Evolutionary conservation across 208 protist genomes (phyloP), one percentile per base, ranked within the genome.

Genomic region (Tritrichomonas musculus): DNA sequence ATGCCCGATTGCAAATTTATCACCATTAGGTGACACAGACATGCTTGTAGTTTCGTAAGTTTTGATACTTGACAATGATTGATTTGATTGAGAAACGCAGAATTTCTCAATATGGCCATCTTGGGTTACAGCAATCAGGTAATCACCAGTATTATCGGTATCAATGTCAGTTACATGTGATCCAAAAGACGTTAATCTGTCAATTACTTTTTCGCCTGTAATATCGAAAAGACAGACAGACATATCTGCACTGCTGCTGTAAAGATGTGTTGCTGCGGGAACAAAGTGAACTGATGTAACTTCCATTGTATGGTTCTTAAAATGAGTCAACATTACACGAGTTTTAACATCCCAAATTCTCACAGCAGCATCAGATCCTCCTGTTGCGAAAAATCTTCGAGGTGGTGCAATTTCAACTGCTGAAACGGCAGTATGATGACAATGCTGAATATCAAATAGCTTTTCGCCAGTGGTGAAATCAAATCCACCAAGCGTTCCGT

Each of bases 341-440:
- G 64, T 96, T 39, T 93, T 36, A 27, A 96, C 92, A 33, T 95
- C 94, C 95, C 95, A 96, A 22, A 96, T 92, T 53, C 95, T 22
- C 27, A 96, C 94, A 1, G 96, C 95, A 20, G 95, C 95, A 36
- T 94, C 93, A 27, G 36, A 49, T 13, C 92, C 94, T 57, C 95
- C 96, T 60, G 94, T 94, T 39, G 96, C 94, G 57, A 96, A 94
- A 47, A 96, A 96, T 93, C 93, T 55, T 25, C 44, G 49, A 13
- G 73, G 49, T 84, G 73, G 73, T n/a, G 73, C 3, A n/a, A 84
- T 53, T 53, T 84, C 73, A 33, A 49, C 0, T 49, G 36, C 41
- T 13, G 9, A 33, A 11, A 84, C 73, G 1, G 4, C 33, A 33
- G 73, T 84, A 53, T 84, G 73, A 44, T 84, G 73, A 47, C 41